Evolutionary conservation across 1,139 yeast species (phyloP), one percentile per base, ranked within the genome.

Genomic region (Suhomyces terraborum): DNA sequence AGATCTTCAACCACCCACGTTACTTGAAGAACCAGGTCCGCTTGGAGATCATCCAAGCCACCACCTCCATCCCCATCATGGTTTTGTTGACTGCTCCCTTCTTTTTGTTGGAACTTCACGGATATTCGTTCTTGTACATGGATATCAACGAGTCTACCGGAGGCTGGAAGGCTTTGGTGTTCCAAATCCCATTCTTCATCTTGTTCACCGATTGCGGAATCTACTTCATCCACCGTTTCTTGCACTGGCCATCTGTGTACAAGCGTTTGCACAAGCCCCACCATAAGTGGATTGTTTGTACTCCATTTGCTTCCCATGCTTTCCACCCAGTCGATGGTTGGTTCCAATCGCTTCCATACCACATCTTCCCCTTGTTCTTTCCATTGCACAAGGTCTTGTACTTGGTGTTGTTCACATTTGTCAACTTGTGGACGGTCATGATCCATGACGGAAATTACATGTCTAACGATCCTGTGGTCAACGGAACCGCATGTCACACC

Each of bases 281-380:
- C 66, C 98, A 93, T 76, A 94, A 93, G 69, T 93, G 98, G 98
- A 82, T 93, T 56, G 97, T 93, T 38, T 93, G 98, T 51, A 91
- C 98, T 4, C 98, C 98, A 25, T 93, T 85, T 67, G 98, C 98
- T 1, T 88, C 96, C 9, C 98, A 91, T 61, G 98, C 98, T 17
- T 93, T 93, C 88, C 97, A 93, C 66, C 98, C 98, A 10, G 84
- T 93, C 40, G 98, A 93, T 59, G 98, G 98, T 31, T 93, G 86
- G 71, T 71, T 80, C 45, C 98, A 93, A 72, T 85, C 96, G 34
- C 61, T 93, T 49, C 96, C 98, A 20, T 93, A 93, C 69, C 98
- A 93, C 63, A 50, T 89, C 47, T 93, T 78, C 68, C 98, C 98
- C 48, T 77, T 93, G 62, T 46, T 93, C 23, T 87, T 93, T 80